phyloP scores from a whole-genome alignment of 2,329 filamentous ascomycete species.

The Pyricularia grisea region DNA sequence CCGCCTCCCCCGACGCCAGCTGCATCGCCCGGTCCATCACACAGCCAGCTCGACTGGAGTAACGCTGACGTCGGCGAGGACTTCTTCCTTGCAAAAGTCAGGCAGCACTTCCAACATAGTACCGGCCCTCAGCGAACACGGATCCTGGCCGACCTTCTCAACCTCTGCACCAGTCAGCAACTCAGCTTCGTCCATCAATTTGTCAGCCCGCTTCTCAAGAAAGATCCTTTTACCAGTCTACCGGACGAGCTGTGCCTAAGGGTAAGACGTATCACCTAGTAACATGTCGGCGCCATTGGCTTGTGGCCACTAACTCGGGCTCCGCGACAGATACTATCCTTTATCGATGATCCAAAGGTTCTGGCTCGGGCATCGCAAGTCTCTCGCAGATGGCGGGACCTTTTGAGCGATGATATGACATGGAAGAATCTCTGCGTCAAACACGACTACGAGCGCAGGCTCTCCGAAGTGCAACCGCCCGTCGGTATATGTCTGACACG shows the following conservation, averaged over 20 bases:
- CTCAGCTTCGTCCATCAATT: constrained; percentile 95
- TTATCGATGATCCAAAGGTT: constrained; percentile 93
- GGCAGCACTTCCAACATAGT: constrained; percentile 70
- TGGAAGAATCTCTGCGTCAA: constrained; percentile 98
- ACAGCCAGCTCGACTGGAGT: constrained; percentile 62
- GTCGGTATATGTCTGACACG: constrained; percentile 19
- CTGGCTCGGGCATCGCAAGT: constrained; percentile 90
- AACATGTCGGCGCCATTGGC: background rate
- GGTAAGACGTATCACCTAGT: constrained; percentile 34
- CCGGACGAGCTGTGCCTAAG: constrained; percentile 88
- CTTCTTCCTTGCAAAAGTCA: constrained; percentile 68
- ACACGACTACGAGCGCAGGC: constrained; percentile 67
- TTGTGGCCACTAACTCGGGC: constrained; percentile 1
- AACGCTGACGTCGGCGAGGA: constrained; percentile 73
- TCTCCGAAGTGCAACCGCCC: constrained; percentile 38
- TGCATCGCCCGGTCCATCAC: constrained; percentile 53
- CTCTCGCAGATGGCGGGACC: constrained; percentile 86
- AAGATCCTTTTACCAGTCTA: constrained; percentile 87
- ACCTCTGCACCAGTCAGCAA: constrained; percentile 89
- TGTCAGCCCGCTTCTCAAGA: constrained; percentile 87
- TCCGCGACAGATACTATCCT: constrained; percentile 68
- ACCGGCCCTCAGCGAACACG: constrained; percentile 68
- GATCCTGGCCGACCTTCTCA: constrained; percentile 78
- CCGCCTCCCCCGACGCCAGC: constrained; percentile 57
- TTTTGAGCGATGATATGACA: constrained; percentile 92